Base-by-base conservation (phyloP, 2,329 filamentous ascomycete species). In the Hymenoscyphus occultus region DNA sequence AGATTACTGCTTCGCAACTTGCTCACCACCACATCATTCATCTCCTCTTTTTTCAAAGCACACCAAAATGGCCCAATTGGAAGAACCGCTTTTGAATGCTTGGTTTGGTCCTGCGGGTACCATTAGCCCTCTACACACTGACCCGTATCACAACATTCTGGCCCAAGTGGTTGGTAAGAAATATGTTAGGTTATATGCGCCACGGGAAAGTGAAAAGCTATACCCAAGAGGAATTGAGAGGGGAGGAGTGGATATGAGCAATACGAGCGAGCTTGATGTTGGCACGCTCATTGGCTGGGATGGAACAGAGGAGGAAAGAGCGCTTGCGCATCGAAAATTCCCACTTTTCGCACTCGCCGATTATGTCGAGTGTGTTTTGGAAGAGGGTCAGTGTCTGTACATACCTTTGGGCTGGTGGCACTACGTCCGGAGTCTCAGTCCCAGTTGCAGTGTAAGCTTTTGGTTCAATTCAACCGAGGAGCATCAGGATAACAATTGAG, bases 401-500 rank as follows among this genome's bases (percentile, higher is more conserved):
- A 91, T 99, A 62, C 95, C 95, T 0, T 83, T 92, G 5, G 95
- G 94, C 0, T 99, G 95, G 94, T 99, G 95, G 95, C 95, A 99
- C 80, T 98, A 97, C 77, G 91, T 98, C 3, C 83, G 91, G 66
- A 92, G 92, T 60, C 75, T 98, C 73, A 92, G 87, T 64, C 86
- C 91, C 22, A 97, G 94, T 74, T 93, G 96, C 74, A 97, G 93
- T 71, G 93, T 98, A 13, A 97, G 93, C 74, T 98, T 97, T 74
- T 99, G 95, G 95, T 99, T 92, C 90, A 90, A 91, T 57, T 66
- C 48, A 61, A 31, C 19, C 9, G 54, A 56, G 10, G 51, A 58
- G 19, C 7, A 28, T 12, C 31, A 64, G 5, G 31, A 56, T 12
- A 42, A 59, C 14, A 39, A 59, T 35, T 59, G 19, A 59, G 40